These are phyloP conservation scores for Raddia distichophylla DNA, from an alignment of 176 grass and related monocot species.

Conservation along the genomic window DNA sequence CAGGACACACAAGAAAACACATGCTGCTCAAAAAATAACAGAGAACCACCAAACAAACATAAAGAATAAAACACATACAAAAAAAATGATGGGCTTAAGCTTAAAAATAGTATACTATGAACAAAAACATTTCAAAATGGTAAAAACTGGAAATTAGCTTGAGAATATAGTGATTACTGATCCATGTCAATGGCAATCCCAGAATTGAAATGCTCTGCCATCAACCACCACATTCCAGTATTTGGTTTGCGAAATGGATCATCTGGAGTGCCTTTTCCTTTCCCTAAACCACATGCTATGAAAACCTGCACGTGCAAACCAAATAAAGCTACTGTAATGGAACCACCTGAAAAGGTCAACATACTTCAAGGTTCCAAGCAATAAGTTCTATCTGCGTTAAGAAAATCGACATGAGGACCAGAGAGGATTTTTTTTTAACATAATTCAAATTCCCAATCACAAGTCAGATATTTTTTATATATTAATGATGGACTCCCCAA, in stretches of 20 bases:
- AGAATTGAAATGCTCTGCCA: conserved; percentile 87
- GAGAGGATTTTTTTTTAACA: not conserved
- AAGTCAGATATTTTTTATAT: not conserved
- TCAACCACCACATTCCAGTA: conserved; percentile 79
- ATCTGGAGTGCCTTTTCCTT: conserved; percentile 56
- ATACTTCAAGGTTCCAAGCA: not conserved
- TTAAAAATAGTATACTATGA: not conserved
- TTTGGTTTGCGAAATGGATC: conserved; percentile 87
- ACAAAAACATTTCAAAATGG: not conserved
- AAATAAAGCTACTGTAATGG: conserved; percentile 29
- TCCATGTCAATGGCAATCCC: conserved; percentile 72
- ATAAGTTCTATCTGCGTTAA: not conserved
- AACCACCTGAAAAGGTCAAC: conserved; percentile 25
- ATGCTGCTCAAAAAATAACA: not conserved
- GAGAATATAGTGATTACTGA: conserved; percentile 52
- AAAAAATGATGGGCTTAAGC: not conserved
- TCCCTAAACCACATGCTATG: conserved; percentile 73
- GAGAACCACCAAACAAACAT: not conserved
- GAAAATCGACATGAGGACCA: not conserved
- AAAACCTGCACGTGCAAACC: conserved; percentile 69
- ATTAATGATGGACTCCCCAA: not conserved
- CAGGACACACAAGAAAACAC: not conserved
- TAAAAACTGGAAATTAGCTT: not conserved
- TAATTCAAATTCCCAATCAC: not conserved
- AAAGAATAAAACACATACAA: not conserved